Evolutionary conservation across 495 filamentous ascomycete species (phyloP).

Genomic region (Elaphomyces granulatus): DNA sequence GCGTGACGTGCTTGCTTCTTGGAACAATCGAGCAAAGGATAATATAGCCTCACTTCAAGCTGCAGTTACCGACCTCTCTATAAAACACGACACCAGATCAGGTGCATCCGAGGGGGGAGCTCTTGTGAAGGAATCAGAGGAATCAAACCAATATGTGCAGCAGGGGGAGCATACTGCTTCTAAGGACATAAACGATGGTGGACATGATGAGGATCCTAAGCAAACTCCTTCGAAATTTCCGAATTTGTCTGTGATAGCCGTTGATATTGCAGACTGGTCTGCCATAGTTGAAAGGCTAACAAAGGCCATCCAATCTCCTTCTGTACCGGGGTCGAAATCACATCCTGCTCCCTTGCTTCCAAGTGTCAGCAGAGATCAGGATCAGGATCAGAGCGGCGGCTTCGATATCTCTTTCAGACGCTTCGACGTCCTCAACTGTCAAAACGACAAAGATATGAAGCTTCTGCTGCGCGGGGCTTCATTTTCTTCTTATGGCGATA

Average conservation of each 20-base stretch:
- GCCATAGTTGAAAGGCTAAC: constrained; percentile 42
- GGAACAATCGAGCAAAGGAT: neutral
- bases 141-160: neutral
- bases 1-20: constrained; percentile 16
- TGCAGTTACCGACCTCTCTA: neutral
- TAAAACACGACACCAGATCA: neutral
- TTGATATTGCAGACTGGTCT: constrained; percentile 74
- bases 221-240: neutral
- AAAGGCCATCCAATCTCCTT: constrained; percentile 18
- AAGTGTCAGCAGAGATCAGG: constrained; percentile 23
- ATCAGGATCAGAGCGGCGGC: constrained; percentile 22
- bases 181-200: neutral
- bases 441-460: neutral
- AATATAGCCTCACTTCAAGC: neutral
- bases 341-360: constrained; percentile 43
- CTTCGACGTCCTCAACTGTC: constrained; percentile 41
- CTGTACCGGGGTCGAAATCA: constrained; percentile 17
- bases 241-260: constrained; percentile 40
- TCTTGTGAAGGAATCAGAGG: neutral
- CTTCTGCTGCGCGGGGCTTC: constrained; percentile 27
- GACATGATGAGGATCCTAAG: neutral
- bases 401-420: constrained; percentile 41
- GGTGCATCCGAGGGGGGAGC: too few species aligned
- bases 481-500: constrained; percentile 10
- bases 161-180: neutral